phyloP scores from a whole-genome alignment of 2,329 filamentous ascomycete species.

The Trichophyton simii region DNA sequence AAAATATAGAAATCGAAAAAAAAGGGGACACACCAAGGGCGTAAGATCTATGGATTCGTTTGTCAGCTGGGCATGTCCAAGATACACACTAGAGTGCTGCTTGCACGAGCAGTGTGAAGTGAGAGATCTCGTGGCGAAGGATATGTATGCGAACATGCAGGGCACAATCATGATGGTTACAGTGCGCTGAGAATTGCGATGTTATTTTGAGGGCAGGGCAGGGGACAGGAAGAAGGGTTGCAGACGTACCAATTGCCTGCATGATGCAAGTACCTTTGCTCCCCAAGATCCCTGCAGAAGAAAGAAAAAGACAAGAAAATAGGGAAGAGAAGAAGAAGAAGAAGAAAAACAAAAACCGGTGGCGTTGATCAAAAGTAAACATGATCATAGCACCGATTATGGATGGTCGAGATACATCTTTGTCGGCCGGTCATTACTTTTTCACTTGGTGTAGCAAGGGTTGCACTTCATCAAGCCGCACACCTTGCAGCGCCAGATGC shows the following conservation, averaged over 20 bases:
- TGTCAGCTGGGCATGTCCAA: neutral
- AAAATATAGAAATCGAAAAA: neutral
- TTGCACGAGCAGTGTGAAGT: neutral
- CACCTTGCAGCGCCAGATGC: constrained; percentile 34
- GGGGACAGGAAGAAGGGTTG: neutral
- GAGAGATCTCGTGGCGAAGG: neutral
- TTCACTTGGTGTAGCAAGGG: constrained; percentile 23
- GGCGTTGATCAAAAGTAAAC: neutral
- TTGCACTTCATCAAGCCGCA: constrained; percentile 32
- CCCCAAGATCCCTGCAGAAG: neutral
- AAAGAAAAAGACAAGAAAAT: no score
- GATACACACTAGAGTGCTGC: neutral
- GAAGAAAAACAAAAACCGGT: neutral
- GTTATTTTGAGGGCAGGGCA: neutral
- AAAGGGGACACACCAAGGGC: neutral
- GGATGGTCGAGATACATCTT: no score
- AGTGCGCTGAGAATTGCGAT: neutral
- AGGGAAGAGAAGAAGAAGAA: no score
- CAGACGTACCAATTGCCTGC: neutral
- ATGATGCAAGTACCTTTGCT: constrained; percentile 1
- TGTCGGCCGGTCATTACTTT: neutral
- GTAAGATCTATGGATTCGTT: neutral
- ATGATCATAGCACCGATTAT: neutral
- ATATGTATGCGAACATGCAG: neutral
- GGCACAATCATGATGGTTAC: neutral